These are phyloP conservation scores for Corinectria fuckeliana DNA, from an alignment of 2,329 filamentous ascomycete genomes.

Conservation along the genomic window DNA sequence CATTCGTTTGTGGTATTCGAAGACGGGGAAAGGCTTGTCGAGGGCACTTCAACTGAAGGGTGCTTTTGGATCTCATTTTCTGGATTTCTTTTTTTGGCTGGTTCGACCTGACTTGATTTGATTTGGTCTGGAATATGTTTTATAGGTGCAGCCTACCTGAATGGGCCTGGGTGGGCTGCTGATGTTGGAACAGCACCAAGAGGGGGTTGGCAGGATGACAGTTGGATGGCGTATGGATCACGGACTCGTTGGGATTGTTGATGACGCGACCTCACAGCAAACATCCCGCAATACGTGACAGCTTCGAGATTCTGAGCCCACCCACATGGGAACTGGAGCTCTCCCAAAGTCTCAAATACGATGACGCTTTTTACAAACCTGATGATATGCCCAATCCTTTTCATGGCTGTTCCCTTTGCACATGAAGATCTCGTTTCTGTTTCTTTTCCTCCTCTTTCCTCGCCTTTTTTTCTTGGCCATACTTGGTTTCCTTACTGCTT, in stretches of 20 bases:
- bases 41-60: not conserved
- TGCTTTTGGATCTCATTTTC: not conserved
- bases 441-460: not conserved
- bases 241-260: not conserved
- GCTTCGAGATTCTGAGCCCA: conserved; percentile 17
- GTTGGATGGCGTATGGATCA: not conserved
- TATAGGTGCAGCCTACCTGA: not conserved
- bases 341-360: conserved; percentile 19
- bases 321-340: not conserved
- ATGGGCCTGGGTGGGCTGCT: not conserved
- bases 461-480: not conserved
- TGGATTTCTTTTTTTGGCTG: conserved; percentile 1
- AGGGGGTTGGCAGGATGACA: not conserved
- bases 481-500: no score
- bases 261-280: conserved; percentile 16
- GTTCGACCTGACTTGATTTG: not conserved
- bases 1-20: not conserved
- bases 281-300: conserved; percentile 18
- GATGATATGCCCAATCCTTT: conserved; percentile 7
- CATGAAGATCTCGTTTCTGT: not conserved
- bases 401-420: not conserved
- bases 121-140: not conserved
- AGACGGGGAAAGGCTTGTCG: not conserved
- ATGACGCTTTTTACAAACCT: conserved; percentile 16
- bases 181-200: not conserved